phyloP scores from a whole-genome alignment of 495 filamentous ascomycete species.

The Lasiosphaeria ovina region DNA sequence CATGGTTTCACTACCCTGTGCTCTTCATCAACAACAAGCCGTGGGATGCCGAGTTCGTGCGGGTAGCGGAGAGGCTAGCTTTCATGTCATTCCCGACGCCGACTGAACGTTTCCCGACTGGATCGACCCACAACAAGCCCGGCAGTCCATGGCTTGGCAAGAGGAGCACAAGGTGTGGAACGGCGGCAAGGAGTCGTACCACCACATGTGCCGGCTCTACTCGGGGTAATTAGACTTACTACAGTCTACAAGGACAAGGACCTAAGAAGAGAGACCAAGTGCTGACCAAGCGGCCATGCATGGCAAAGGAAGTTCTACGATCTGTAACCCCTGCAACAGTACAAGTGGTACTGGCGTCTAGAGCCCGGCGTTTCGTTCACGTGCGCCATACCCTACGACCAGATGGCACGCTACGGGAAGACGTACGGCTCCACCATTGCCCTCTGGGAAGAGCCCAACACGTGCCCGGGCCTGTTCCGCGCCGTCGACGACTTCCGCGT shows the following conservation, averaged over 20 bases:
- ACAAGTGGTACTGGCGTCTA: conserved; percentile 54
- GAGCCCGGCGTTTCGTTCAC: conserved; percentile 50
- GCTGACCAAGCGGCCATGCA: conserved; percentile 6
- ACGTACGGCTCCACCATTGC: conserved; percentile 51
- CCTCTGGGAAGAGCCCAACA: conserved; percentile 49
- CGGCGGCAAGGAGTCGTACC: conserved; percentile 94
- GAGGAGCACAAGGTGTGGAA: conserved; percentile 89
- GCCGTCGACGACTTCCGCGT: conserved; percentile 42
- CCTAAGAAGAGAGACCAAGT: neutral
- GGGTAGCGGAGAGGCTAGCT: conserved; percentile 75
- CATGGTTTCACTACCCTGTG: conserved; percentile 94
- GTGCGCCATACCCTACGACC: conserved; percentile 54
- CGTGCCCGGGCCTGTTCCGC: conserved; percentile 49
- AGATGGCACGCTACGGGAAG: conserved; percentile 50
- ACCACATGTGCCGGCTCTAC: conserved; percentile 96
- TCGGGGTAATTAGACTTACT: conserved; percentile 55
- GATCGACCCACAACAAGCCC: conserved; percentile 76
- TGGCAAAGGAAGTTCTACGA: conserved; percentile 53
- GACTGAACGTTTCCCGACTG: conserved; percentile 91
- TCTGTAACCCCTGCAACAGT: conserved; percentile 39
- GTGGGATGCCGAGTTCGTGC: conserved; percentile 82
- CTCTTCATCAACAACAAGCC: conserved; percentile 90
- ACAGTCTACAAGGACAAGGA: too few relatives aligned
- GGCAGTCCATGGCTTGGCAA: conserved; percentile 79
- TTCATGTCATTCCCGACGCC: conserved; percentile 67